Conservation (phyloP, 2,329 filamentous ascomycete species). For the Biscogniauxia mediterranea region DNA sequence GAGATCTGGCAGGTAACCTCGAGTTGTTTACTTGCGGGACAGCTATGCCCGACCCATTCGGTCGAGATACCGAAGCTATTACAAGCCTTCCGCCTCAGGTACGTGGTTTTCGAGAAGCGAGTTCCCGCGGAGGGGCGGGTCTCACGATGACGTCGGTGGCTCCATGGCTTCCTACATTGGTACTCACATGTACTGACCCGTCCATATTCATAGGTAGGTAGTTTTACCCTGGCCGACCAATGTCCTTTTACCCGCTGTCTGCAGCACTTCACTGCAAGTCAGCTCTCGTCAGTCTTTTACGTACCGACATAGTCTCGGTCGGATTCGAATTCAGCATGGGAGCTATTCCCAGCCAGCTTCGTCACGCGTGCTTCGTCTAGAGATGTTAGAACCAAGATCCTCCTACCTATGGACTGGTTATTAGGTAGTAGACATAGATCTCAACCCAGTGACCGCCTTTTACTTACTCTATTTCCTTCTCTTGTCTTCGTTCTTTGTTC, state of each 20-base stretch:
- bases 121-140: not conserved
- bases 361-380: not conserved
- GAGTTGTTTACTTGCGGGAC: not conserved
- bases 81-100: not conserved
- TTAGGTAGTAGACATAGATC: not conserved
- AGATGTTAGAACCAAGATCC: not conserved
- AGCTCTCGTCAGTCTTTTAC: not conserved
- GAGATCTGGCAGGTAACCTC: not conserved
- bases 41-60: not conserved
- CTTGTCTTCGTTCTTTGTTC: too few relatives aligned
- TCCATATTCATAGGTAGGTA: not conserved
- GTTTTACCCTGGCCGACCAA: not conserved
- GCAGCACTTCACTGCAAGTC: not conserved
- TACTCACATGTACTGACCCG: conserved; percentile 1
- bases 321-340: not conserved
- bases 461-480: too few relatives aligned
- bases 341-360: not conserved
- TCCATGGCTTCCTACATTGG: not conserved
- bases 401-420: not conserved
- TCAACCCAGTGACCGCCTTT: too few relatives aligned
- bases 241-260: not conserved
- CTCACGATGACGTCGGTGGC: not conserved
- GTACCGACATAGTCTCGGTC: not conserved
- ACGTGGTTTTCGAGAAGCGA: not conserved
- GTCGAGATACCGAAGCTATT: not conserved